Base-by-base conservation (phyloP, 805 yeast species). In the Starmerella vitae region DNA sequence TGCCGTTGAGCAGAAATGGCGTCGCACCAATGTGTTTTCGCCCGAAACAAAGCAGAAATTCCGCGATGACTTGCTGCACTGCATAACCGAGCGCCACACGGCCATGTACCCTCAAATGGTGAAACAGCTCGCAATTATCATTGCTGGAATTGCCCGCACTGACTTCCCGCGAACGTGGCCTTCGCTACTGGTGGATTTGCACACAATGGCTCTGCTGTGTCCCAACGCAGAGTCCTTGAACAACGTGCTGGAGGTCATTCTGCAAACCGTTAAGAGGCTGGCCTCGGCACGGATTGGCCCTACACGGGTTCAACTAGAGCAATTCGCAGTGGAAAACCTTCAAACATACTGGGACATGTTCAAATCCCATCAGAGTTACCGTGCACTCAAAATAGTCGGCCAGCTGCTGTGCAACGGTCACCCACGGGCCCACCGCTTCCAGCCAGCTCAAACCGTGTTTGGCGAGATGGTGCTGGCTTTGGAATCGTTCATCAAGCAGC, bases 161-260 rank as follows among this genome's bases (percentile, higher is more conserved):
- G 98, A 91, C 51, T 91, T 82, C 55, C 96, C 97, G 0, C 57
- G 62, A 2, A 85, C 78, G 33, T 91, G 96, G 96, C 85, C 93
- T 0, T 58, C 68, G 2, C 55, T 91, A 15, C 79, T 91, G 52
- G 86, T 80, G 41, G 76, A 76, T 12, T 64, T 60, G 12, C 41
- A 47, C 22, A 36, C 40, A 2, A 28, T 42, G 26, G 33, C 37
- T 5, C 3, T 36, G 1, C 39, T 44, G 2, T 15, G n/a, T 15
- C 8, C 21, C 6, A 20, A 30, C 12, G 20, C 37, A 5, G 37
- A 26, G 4, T 63, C 60, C 20, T 69, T 78, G 8, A 73, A 74
- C 54, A 82, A 84, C 51, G 50, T 74, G 10, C 63, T 85, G 41
- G 60, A 75, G 14, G 74, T 82, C 14, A 55, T 82, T 38, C 83